Evolutionary conservation across 2,329 filamentous ascomycete genomes (phyloP).

Genomic region (Hypoxylon sp.): DNA sequence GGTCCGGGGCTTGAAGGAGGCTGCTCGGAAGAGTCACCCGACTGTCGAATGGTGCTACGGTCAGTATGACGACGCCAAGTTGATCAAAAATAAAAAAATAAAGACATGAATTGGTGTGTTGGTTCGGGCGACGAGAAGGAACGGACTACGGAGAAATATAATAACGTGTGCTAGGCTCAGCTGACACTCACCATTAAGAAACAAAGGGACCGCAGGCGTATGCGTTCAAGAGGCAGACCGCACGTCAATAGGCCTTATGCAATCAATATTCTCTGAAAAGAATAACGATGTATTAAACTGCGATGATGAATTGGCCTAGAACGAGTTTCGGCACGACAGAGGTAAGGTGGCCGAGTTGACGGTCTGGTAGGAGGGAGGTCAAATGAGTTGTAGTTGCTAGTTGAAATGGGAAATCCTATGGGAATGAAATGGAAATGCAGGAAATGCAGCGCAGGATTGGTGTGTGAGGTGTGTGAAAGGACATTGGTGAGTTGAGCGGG

Average conservation of each 20-base stretch:
- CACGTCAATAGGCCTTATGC: constrained; percentile 26
- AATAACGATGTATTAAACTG: constrained; percentile 19
- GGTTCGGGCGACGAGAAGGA: neutral
- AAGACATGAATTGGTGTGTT: constrained; percentile 1
- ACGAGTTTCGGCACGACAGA: constrained; percentile 11
- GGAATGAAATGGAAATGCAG: constrained; percentile 37
- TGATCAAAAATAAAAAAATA: neutral
- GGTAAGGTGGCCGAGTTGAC: constrained; percentile 32
- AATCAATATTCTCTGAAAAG: constrained; percentile 23
- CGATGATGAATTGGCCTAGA: neutral
- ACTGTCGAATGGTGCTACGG: constrained; percentile 45
- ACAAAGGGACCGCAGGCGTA: constrained; percentile 44
- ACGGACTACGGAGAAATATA: constrained; percentile 4
- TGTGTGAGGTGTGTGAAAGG: constrained; percentile 35
- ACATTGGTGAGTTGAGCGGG: constrained; percentile 29
- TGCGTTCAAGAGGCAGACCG: constrained; percentile 19
- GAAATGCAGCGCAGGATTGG: constrained; percentile 33
- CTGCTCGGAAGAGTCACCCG: constrained; percentile 49
- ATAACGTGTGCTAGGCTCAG: constrained; percentile 10
- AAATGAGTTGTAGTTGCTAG: constrained; percentile 32
- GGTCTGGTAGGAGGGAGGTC: constrained; percentile 19
- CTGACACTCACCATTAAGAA: constrained; percentile 52
- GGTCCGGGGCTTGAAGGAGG: constrained; percentile 45
- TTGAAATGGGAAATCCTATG: constrained; percentile 33
- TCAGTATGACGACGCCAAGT: constrained; percentile 17